Evolutionary conservation across 305 asterid genomes (phyloP), one percentile per base, ranked within the genome.

Genomic region (Fraxinus ornus): DNA sequence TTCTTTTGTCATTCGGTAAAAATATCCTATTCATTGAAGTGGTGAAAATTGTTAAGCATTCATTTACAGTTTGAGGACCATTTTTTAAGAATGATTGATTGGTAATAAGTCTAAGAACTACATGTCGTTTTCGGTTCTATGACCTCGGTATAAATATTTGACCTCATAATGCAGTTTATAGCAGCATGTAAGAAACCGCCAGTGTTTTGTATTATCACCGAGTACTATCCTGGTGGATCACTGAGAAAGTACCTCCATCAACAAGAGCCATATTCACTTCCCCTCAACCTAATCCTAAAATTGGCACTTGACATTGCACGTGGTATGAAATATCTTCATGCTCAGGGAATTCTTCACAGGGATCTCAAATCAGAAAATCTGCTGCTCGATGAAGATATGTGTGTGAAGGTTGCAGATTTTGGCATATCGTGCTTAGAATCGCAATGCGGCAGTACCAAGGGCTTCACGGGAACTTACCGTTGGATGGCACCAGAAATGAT

Each of bases 401-500:
- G 92, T 75, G 99, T 94, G 76, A 95, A 93, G 79, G 99, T 95
- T 3, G 99, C 98, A 3, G 99, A 96, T 86, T 96, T 96, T 21
- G 98, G 99, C 9, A 94, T 96, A 78, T 96, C 99, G 2, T 96
- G 99, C 80, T 86, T 96, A 88, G 98, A 96, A 80, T 85, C 98
- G 0, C 99, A 95, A 83, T 94, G 99, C 77, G 98, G 99, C 33
- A 94, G 94, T 44, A 90, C 94, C 35, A 96, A 96, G 88, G 98
- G 99, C 60, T 96, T 96, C 87, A 93, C 97, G 0, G 98, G 99
- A 26, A 95, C 99, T 1, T 95, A 95, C 70, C 96, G 97, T 36
- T 95, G 98, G 99, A 95, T 95, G 99, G 98, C 98, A 24, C 99
- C 99, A 0, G 99, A 95, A 83, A 93, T 95, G 99, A 94, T 95